A percentile compares a stretch with the other conserved stretches of the same genome.
Evolutionary conservation across 805 yeast genomes (phyloP).

Genomic region (Yarrowia hollandica): DNA sequence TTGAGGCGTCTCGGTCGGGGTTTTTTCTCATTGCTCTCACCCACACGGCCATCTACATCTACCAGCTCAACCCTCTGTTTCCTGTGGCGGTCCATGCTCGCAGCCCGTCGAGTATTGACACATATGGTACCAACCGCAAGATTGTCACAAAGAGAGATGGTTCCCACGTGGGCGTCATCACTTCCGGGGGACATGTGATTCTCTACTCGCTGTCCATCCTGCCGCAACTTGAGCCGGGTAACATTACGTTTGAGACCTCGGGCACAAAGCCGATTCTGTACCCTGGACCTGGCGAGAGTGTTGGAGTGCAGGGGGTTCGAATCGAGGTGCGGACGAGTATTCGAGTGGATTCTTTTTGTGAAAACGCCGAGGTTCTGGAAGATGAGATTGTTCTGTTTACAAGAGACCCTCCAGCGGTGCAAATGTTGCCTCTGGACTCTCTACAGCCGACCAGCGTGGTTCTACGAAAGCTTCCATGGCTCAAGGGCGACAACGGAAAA

Average conservation of each 20-base stretch:
- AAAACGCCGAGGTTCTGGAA: conserved; percentile 35
- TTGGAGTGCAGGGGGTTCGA: conserved; percentile 42
- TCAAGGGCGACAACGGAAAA: conserved; percentile 35
- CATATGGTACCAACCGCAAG: conserved; percentile 50
- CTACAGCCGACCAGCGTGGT: conserved; percentile 31
- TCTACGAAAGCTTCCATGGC: conserved; percentile 34
- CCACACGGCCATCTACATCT: conserved; percentile 44
- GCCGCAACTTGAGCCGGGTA: conserved; percentile 31
- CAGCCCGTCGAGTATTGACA: conserved; percentile 46
- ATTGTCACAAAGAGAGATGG: conserved; percentile 46
- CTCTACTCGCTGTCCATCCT: conserved; percentile 35
- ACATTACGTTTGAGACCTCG: conserved; percentile 22
- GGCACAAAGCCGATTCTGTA: conserved; percentile 32
- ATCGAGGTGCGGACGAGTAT: conserved; percentile 37
- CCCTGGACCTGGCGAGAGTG: conserved; percentile 46
- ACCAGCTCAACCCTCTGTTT: conserved; percentile 44
- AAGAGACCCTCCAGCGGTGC: conserved; percentile 33
- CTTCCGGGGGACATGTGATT: conserved; percentile 42
- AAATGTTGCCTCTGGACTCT: conserved; percentile 33
- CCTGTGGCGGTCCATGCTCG: conserved; percentile 54
- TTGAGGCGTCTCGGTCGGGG: conserved; percentile 38
- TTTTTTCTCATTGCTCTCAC: conserved; percentile 44
- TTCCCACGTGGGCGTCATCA: conserved; percentile 10
- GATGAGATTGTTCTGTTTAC: conserved; percentile 36
- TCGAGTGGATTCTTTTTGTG: conserved; percentile 40